Evolutionary conservation across 345 rosid genomes (phyloP).

Genomic region (Populus ilicifolia): DNA sequence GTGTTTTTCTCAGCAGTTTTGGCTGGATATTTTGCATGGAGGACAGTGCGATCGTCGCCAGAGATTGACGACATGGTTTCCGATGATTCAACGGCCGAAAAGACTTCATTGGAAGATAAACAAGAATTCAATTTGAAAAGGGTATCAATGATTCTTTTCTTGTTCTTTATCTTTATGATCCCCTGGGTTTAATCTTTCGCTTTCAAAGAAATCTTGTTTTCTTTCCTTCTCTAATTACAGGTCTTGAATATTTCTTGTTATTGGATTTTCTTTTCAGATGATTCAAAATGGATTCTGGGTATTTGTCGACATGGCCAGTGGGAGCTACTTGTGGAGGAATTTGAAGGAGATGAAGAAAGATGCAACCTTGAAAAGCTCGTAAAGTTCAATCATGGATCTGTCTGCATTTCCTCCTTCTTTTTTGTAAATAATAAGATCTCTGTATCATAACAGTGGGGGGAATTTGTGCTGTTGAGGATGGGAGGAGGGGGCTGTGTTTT

Average conservation of each 20-base stretch:
- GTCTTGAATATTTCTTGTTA: too few species aligned
- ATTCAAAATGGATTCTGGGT: slow-evolving; percentile 32
- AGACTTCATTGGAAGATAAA: slow-evolving; percentile 29
- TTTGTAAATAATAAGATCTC: not conserved
- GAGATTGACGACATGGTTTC: slow-evolving; percentile 29
- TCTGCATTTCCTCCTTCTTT: not conserved
- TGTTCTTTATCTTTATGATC: not conserved
- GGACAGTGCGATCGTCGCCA: slow-evolving; percentile 60
- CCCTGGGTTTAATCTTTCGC: too few species aligned
- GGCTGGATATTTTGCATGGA: slow-evolving; percentile 57
- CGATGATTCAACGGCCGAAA: slow-evolving; percentile 37
- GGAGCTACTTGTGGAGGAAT: slow-evolving; percentile 33
- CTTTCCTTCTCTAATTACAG: too few species aligned
- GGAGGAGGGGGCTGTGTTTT: too few species aligned
- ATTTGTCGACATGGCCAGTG: slow-evolving; percentile 35
- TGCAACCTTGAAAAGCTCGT: not conserved
- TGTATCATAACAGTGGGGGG: too few species aligned
- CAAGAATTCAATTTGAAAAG: slow-evolving; percentile 39
- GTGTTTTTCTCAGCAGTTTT: slow-evolving; percentile 20
- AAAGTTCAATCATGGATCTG: too few species aligned
- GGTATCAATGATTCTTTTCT: slow-evolving; percentile 30
- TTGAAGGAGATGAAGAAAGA: slow-evolving; percentile 44
- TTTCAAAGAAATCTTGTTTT: not conserved
- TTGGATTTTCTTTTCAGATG: slow-evolving; percentile 27
- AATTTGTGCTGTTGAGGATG: too few species aligned